Base-by-base conservation (phyloP, 2,329 filamentous ascomycete genomes). In the Aspergillus ruber region DNA sequence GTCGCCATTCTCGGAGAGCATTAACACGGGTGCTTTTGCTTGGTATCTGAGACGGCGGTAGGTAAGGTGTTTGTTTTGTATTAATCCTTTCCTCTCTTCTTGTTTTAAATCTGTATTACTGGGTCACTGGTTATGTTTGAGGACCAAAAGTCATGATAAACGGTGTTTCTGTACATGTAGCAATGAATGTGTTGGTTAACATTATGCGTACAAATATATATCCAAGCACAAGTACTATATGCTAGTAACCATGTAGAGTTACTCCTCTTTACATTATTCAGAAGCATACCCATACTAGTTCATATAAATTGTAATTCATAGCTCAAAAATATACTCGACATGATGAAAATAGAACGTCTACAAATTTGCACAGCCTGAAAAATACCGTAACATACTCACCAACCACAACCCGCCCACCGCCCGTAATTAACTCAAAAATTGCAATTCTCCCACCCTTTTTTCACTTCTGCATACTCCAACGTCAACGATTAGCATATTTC, bases 31-130 rank as follows among this genome's bases (percentile, higher is more conserved):
- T 64, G 89, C 90, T 0, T 95, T 90, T 69, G 90, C 88, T 69
- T 98, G 91, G 91, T 98, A 97, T 70, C 69, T 97, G 72, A 79
- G 85, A 67, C 81, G 90, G 67, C 78, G 89, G 64, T 94, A 82
- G 4, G 68, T 65, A n/a, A n/a, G n/a, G 13, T 47, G 49, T 40
- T 46, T 27, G n/a, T 43, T 44, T 6, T 17, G 10, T 35, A 47
- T 42, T 43, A 32, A 20, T 50, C 39, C 49, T 50, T 12, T 48
- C 18, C 44, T 40, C 53, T 20, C 50, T 48, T 20, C 33, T 44
- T 47, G 45, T 46, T 45, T 13, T 39, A 6, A 21, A 45, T 52
- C 27, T 67, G 63, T 69, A 66, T 67, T 67, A 68, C 55, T 66
- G 64, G 63, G 62, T 56, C 53, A 29, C 10, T 12, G 8, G 25